Evolutionary conservation across 805 yeast genomes (phyloP), one percentile per base, ranked within the genome.

Genomic region (Pichia eremophila): DNA sequence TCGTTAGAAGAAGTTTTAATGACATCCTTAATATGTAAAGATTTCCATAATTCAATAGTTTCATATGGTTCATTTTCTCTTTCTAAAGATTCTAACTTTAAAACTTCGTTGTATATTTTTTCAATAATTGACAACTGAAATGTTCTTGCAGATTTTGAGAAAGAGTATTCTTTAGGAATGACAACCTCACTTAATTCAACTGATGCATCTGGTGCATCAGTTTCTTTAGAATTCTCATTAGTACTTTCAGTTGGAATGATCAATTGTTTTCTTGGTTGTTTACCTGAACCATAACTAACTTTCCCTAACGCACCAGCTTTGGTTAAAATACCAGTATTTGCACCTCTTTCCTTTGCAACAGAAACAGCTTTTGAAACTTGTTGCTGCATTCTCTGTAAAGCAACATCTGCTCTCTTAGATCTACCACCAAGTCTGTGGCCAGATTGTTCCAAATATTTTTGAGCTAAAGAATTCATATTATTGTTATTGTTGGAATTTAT

Each of bases 341-440:
- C 84, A 43, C 77, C 77, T 54, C 74, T 72, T 59, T 88, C 96
- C 62, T 87, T 86, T 25, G 97, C 99, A 38, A 87, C 91, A 46
- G 91, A 85, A 17, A 91, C 97, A 15, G 98, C 98, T 59, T 85
- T 87, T 61, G 89, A 95, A 46, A 91, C 96, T 70, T 91, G 98
- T 64, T 89, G 96, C 69, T 91, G 97, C 96, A 93, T 87, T 73
- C 97, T 82, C 71, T 87, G 96, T 59, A 90, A 74, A 1, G 96
- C 96, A 54, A 88, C 81, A 65, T 87, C 95, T 9, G 90, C 91
- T 63, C 91, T 74, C 67, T 81, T 84, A 53, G 80, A 73, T 64
- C 89, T 79, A 45, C 95, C 95, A 57, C 95, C 95, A 48, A 86
- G 71, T 66, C 93, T 78, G 66, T 87, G 95, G 45, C 96, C 95